phyloP scores from a whole-genome alignment of 345 rosid genomes.

The Citrus cavaleriei region DNA sequence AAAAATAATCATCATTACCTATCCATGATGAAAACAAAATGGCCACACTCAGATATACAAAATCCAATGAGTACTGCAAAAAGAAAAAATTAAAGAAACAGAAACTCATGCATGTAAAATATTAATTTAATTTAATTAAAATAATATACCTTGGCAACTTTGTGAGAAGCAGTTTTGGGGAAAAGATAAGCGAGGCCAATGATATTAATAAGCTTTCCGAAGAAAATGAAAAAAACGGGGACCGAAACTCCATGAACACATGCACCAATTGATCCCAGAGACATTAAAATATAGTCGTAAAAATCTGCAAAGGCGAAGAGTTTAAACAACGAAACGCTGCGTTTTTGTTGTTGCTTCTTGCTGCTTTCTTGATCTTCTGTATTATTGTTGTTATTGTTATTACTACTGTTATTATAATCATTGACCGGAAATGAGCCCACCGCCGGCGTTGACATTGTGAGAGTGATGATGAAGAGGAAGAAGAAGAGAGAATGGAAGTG shows the following conservation, averaged over 20 bases:
- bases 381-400: neutral
- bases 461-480: neutral
- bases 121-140: no score
- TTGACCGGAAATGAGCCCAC: neutral
- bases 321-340: constrained; percentile 56
- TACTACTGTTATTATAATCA: neutral
- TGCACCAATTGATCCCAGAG: constrained; percentile 85
- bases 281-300: constrained; percentile 77
- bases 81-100: neutral
- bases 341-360: constrained; percentile 12
- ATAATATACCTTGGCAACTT: constrained; percentile 74
- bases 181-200: constrained; percentile 76
- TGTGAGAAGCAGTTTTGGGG: constrained; percentile 74
- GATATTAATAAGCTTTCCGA: constrained; percentile 74
- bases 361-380: constrained; percentile 15
- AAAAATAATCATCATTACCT: constrained; percentile 35
- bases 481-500: neutral
- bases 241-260: constrained; percentile 88
- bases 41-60: constrained; percentile 84
- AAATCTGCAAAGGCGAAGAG: constrained; percentile 78
- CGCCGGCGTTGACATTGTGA: constrained; percentile 1
- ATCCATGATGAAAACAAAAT: constrained; percentile 89
- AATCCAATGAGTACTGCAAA: constrained; percentile 96
- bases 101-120: neutral
- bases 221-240: constrained; percentile 88